Conservation (phyloP, 2,329 filamentous ascomycete species). For the Trichoderma pleuroti region DNA sequence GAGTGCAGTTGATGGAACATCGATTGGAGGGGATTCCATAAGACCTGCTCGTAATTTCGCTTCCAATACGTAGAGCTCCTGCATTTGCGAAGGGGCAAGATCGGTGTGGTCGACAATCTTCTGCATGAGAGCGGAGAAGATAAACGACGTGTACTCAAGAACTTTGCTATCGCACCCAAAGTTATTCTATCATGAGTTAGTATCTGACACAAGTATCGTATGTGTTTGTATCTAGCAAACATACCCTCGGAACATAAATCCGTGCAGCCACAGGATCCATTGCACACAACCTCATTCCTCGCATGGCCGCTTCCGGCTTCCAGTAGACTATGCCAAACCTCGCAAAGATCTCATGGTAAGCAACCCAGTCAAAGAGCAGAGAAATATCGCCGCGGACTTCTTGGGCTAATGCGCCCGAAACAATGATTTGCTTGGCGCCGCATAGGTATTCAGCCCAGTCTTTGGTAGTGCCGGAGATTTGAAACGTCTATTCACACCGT, state of each 20-base stretch:
- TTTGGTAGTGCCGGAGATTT: not conserved
- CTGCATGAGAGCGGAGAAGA: not conserved
- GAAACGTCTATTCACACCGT: not conserved
- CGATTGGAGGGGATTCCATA: not conserved
- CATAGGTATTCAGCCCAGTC: conserved; percentile 1
- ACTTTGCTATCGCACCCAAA: not conserved
- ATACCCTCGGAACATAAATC: not conserved
- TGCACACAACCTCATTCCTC: not conserved
- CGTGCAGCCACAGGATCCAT: not conserved
- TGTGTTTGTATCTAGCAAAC: not conserved
- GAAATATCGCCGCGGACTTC: not conserved
- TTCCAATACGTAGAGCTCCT: not conserved
- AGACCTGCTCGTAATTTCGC: not conserved
- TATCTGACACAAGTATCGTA: not conserved
- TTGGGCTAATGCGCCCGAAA: not conserved
- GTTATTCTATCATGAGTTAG: not conserved
- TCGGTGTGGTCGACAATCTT: not conserved
- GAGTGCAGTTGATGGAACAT: not conserved
- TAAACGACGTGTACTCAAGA: not conserved
- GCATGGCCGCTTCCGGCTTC: not conserved
- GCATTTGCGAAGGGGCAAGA: not conserved
- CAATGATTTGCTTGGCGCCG: not conserved
- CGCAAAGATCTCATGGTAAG: conserved; percentile 1
- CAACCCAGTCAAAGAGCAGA: not conserved
- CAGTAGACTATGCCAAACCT: conserved; percentile 1